These are phyloP conservation scores for Blastobotrys arbuscula DNA, from an alignment of 1,139 yeast species.

Conservation along the genomic window DNA sequence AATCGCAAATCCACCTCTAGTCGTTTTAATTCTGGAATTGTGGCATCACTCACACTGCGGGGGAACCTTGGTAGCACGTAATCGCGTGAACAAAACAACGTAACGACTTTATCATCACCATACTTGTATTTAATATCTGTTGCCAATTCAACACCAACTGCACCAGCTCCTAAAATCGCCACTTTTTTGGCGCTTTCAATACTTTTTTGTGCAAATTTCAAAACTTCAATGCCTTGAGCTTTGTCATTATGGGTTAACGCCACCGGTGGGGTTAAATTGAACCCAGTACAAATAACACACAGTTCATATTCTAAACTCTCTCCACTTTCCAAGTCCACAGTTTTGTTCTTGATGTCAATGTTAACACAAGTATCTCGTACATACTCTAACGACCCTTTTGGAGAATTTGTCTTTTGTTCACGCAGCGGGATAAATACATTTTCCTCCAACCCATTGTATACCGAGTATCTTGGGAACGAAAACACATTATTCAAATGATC, in stretches of 20 bases:
- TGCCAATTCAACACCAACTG: constrained; percentile 26
- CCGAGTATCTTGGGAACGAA: constrained; percentile 20
- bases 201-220: constrained; percentile 8
- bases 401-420: constrained; percentile 5
- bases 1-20: constrained; percentile 17
- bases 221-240: constrained; percentile 12
- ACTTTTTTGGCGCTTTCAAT: constrained; percentile 17
- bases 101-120: constrained; percentile 18
- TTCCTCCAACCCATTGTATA: constrained; percentile 17
- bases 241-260: constrained; percentile 36
- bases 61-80: constrained; percentile 18
- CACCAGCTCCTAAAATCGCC: constrained; percentile 26
- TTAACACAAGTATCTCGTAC: constrained; percentile 4
- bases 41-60: constrained; percentile 13
- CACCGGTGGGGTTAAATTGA: constrained; percentile 53
- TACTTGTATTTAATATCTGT: constrained; percentile 24
- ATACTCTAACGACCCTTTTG: constrained; percentile 12
- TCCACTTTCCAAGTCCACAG: constrained; percentile 1
- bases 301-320: constrained; percentile 51
- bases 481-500: constrained; percentile 18
- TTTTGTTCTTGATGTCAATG: constrained; percentile 5
- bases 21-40: constrained; percentile 14
- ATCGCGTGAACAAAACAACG: constrained; percentile 16
- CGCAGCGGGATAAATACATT: constrained; percentile 18
- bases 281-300: constrained; percentile 79